These are phyloP conservation scores for Rhizophagus sp. DNA, from an alignment of 192 early-diverging fungal species.

Conservation along the genomic window DNA sequence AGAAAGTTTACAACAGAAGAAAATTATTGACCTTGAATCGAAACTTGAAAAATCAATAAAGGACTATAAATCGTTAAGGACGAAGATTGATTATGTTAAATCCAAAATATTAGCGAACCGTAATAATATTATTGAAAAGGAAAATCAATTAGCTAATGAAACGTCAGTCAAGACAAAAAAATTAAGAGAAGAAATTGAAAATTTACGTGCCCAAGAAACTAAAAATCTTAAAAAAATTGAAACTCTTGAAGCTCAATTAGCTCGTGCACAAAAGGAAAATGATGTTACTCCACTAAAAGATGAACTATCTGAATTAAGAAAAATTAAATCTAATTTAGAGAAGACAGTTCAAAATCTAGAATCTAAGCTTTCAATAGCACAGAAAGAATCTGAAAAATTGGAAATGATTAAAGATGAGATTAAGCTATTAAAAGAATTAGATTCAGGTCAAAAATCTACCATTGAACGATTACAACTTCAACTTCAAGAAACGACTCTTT, in stretches of 20 bases:
- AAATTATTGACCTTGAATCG: background rate
- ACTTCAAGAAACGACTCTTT: background rate
- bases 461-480: background rate
- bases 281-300: background rate
- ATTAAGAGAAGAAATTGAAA: conserved; percentile 14
- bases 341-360: background rate
- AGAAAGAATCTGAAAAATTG: conserved; percentile 2
- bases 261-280: background rate
- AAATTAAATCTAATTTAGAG: background rate
- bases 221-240: conserved; percentile 9
- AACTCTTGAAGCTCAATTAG: background rate
- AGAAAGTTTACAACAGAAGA: background rate
- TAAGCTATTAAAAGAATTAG: conserved; percentile 7
- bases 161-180: background rate
- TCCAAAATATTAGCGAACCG: background rate
- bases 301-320: background rate
- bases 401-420: background rate
- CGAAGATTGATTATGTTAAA: conserved; percentile 13
- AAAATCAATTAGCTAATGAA: background rate
- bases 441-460: background rate
- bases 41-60: conserved; percentile 12
- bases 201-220: background rate
- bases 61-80: background rate
- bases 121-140: background rate
- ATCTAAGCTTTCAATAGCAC: background rate